A percentile compares a stretch with the other conserved stretches of the same genome.
Conservation (phyloP, 257 asterid species). For the Buddleja alternifolia region DNA sequence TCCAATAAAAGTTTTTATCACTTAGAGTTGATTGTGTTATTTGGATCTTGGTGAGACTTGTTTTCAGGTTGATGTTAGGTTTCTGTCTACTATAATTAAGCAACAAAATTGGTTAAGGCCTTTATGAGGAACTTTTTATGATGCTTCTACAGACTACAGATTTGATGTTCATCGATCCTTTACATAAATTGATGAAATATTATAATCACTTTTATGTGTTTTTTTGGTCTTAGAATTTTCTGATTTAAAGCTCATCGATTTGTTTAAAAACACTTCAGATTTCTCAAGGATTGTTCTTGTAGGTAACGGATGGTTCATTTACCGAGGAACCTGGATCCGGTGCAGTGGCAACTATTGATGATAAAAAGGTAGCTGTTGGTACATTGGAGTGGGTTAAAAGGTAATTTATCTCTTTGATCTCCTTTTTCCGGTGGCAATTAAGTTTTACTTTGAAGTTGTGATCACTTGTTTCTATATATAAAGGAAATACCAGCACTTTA, state of each 20-base stretch:
- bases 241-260: slow-evolving; percentile 15
- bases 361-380: slow-evolving; percentile 82
- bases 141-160: slow-evolving; percentile 20
- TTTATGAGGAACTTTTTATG: slow-evolving; percentile 11
- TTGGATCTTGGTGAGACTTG: slow-evolving; percentile 12
- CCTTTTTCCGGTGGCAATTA: slow-evolving; percentile 11
- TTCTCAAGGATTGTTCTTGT: slow-evolving; percentile 34
- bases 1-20: not conserved
- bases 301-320: slow-evolving; percentile 86
- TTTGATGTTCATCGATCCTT: not conserved
- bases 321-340: slow-evolving; percentile 99
- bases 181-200: not conserved
- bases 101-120: slow-evolving; percentile 15
- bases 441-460: slow-evolving; percentile 11
- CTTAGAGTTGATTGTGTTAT: not conserved
- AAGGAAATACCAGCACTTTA: slow-evolving; percentile 14
- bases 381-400: slow-evolving; percentile 93
- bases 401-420: slow-evolving; percentile 43
- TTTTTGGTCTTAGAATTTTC: slow-evolving; percentile 1
- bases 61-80: slow-evolving; percentile 15
- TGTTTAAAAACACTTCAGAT: slow-evolving; percentile 16
- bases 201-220: slow-evolving; percentile 4
- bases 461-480: not conserved
- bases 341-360: slow-evolving; percentile 78
- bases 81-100: slow-evolving; percentile 17